Evolutionary conservation across 257 asterid genomes (phyloP).

Genomic region (Primulina tabacum): DNA sequence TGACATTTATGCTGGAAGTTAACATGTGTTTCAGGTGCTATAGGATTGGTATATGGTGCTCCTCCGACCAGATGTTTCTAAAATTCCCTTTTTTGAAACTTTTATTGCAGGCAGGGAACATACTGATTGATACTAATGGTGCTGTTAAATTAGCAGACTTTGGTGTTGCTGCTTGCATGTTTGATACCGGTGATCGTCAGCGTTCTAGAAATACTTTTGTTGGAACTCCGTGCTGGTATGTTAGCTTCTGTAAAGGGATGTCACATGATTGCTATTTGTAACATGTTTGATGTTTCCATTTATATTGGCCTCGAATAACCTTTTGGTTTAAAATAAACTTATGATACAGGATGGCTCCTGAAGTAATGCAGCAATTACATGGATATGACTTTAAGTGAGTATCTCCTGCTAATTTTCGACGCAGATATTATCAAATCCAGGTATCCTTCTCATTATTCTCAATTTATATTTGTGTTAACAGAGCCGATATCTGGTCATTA

Average conservation of each 20-base stretch:
- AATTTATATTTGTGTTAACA: slow-evolving; percentile 40
- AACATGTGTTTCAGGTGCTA: slow-evolving; percentile 1
- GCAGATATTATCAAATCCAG: slow-evolving; percentile 14
- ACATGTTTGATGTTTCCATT: neutral
- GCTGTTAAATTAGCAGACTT: slow-evolving; percentile 90
- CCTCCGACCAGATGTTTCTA: slow-evolving; percentile 16
- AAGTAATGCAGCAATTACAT: slow-evolving; percentile 97
- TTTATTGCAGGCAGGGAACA: slow-evolving; percentile 87
- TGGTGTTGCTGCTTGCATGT: slow-evolving; percentile 97
- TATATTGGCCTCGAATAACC: slow-evolving; percentile 15
- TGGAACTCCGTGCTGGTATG: slow-evolving; percentile 99
- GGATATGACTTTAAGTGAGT: slow-evolving; percentile 98
- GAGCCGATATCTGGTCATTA: slow-evolving; percentile 99
- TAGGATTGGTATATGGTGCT: slow-evolving; percentile 26
- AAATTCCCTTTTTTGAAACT: slow-evolving; percentile 9
- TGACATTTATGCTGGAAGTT: slow-evolving; percentile 6
- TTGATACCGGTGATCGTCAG: slow-evolving; percentile 95
- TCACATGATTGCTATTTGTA: slow-evolving; percentile 4
- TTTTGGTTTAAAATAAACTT: slow-evolving; percentile 11
- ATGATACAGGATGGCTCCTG: slow-evolving; percentile 98
- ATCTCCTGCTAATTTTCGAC: slow-evolving; percentile 14
- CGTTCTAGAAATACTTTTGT: slow-evolving; percentile 97
- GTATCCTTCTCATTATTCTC: slow-evolving; percentile 27
- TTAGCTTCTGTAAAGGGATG: slow-evolving; percentile 16
- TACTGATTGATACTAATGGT: slow-evolving; percentile 77